Evolutionary conservation across 2,329 filamentous ascomycete genomes (phyloP), one percentile per base, ranked within the genome.

Genomic region (Cryphonectria naterciae): DNA sequence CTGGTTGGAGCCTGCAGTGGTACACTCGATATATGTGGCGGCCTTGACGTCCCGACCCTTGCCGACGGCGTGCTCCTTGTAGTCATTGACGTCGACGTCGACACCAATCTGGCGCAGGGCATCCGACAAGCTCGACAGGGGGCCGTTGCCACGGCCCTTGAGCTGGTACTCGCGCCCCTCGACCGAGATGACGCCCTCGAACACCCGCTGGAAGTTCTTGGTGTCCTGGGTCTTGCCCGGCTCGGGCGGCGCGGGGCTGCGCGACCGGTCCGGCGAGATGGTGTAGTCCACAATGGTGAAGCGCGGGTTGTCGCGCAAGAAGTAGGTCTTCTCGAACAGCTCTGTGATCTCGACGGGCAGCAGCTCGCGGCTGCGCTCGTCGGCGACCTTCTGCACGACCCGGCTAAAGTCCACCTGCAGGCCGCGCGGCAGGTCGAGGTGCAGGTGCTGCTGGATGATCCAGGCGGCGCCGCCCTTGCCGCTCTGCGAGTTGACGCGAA

Each of bases 11-110:
- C 88, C 89, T 4, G 87, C 82, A 28, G 90, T 87, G 39, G 88
- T 94, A 81, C 94, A 97, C 81, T 98, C 93, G 74, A 98, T 97
- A 79, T 97, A 98, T 2, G 95, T 93, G 1, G 94, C 95, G n/a
- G 95, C 95, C 84, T 97, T 97, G 75, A 95, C 93, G 73, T 94
- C 89, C 70, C 90, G 88, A 73, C 93, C 93, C 67, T 87, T 85
- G 74, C 94, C 94, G 75, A 98, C 94, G 39, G 95, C 92, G 82
- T 98, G 95, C 81, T 98, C 96, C 85, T 97, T 97, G 85, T 98
- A 98, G 80, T 98, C 94, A 62, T 91, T 89, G 67, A 98, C 94
- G 78, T 98, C 95, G 35, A 98, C 85, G 77, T 97, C 91, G 74
- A 98, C 91, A 71, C 93, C 93, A 46, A 98, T 83, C 22, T 86